Evolutionary conservation across 495 filamentous ascomycete genomes (phyloP), one percentile per base, ranked within the genome.

Genomic region (Hypomontagnella submonticulosa): DNA sequence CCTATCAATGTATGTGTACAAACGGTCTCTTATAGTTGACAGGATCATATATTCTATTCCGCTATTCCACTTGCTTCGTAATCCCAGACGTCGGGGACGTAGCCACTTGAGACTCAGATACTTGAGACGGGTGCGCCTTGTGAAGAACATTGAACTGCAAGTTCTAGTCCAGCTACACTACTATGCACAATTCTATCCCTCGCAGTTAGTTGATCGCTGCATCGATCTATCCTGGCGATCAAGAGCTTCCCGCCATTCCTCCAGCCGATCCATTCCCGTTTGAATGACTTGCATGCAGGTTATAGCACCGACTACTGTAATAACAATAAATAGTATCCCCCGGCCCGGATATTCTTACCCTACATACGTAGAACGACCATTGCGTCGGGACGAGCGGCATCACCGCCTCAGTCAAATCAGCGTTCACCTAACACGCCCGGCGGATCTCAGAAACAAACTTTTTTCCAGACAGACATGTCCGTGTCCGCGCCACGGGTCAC

Each of bases 211-310:
- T 58, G 62, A 59, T 66, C 63, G 63, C 43, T 59, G 42, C 63
- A 60, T 42, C 63, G 63, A 66, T 66, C 63, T 60, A 18, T 52
- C 51, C 38, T 38, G 23, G 38, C 34, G 40, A 41, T 38, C 46
- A 38, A 41, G 34, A 43, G 46, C 50, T 33, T 67, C 43, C 51
- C 59, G 59, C 43, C 51, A 57, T 16, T 30, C 42, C 18, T 62
- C 27, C 20, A 62, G 64, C 52, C 58, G 58, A 67, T 67, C 64
- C 41, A 34, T 67, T 58, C 64, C 51, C 4, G 19, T 62, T 62
- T 43, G 13, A 58, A 27, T 36, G 13, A 34, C 46, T 49, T 44
- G 56, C 63, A 60, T 61, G 46, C 30, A 32, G 10, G 19, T 47
- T 56, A 43, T 44, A 63, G 48, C 20, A 47, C 15, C 23, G 23